Conservation (phyloP, 768 basidiomycete genomes). For the Fibroporia radiculosa region DNA sequence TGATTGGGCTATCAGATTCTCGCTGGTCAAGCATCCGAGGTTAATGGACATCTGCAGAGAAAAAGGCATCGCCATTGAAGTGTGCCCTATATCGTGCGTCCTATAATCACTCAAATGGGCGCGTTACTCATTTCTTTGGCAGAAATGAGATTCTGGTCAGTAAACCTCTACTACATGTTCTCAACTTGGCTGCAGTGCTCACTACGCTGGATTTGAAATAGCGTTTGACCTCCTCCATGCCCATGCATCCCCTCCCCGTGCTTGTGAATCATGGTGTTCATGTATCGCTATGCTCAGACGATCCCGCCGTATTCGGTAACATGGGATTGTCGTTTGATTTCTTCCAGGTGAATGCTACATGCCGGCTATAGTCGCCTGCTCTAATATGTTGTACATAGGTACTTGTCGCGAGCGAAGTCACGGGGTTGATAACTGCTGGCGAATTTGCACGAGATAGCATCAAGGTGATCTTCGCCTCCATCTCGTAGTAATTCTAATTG, state of each 20-base stretch:
- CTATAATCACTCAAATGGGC: constrained; percentile 1
- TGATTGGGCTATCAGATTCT: constrained; percentile 45
- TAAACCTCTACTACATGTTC: no score
- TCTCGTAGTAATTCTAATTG: not conserved
- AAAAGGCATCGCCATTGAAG: constrained; percentile 56
- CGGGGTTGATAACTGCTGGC: constrained; percentile 53
- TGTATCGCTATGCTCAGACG: constrained; percentile 66
- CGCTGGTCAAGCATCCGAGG: constrained; percentile 69
- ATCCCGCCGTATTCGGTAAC: constrained; percentile 71
- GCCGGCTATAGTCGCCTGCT: not conserved
- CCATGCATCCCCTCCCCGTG: constrained; percentile 69
- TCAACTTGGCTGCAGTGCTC: not conserved
- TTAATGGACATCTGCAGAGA: constrained; percentile 62
- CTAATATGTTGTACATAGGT: constrained; percentile 3
- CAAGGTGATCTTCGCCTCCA: constrained; percentile 29
- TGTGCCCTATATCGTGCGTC: constrained; percentile 76
- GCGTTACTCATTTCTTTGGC: constrained; percentile 3
- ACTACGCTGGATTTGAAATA: constrained; percentile 23
- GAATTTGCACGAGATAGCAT: constrained; percentile 61
- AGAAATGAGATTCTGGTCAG: constrained; percentile 69
- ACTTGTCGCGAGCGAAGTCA: constrained; percentile 17
- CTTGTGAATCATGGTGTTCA: constrained; percentile 67
- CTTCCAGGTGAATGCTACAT: constrained; percentile 51
- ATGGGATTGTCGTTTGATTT: constrained; percentile 75
- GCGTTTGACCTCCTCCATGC: constrained; percentile 74